Base-by-base conservation (phyloP, 768 basidiomycete genomes). In the Tricholoma matsutake region DNA sequence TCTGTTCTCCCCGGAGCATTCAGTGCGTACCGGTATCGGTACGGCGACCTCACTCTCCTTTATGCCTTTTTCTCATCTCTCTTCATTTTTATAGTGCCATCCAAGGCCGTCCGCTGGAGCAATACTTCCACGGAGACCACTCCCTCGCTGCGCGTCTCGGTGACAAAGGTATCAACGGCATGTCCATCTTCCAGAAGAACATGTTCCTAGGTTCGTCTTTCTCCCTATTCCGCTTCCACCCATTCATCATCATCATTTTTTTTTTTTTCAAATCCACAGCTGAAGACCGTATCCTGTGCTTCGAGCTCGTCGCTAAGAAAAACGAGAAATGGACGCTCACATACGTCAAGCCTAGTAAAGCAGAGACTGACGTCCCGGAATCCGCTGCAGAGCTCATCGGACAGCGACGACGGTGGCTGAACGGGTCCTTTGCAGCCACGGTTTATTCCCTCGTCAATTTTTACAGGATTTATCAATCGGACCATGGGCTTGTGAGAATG, bases 101-200 rank as follows among this genome's bases (percentile, higher is more conserved):
- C 67, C 86, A 87, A 59, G 96, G 96, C 4, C 82, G 92, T 9
- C 96, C 93, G 2, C 81, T 92, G 5, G 90, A 92, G 67, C 89
- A 92, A 67, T 91, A 90, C 75, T 92, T 92, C 81, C 89, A 91
- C 66, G 90, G 89, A 65, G 94, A 95, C 73, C 89, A 91, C 71
- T 91, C 88, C 37, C 78, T 97, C 68, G 94, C 96, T 28, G 92
- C 92, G 63, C 88, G 96, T 54, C 86, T 97, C 39, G 96, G 96
- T 16, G 78, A 86, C 43, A 96, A 96, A 77, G 96, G 96, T 73
- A 93, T 96, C 58, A 86, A 96, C 65, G 94, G 94, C 61, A 97
- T 97, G 96, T 88, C 89, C 72, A 96, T 97, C 68, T 96, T 97
- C 81, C 93, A 92, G 47, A 96, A 96, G 79, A 96, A 96, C 71